Evolutionary conservation across 305 asterid genomes (phyloP).

Genomic region (Fraxinus nigra): DNA sequence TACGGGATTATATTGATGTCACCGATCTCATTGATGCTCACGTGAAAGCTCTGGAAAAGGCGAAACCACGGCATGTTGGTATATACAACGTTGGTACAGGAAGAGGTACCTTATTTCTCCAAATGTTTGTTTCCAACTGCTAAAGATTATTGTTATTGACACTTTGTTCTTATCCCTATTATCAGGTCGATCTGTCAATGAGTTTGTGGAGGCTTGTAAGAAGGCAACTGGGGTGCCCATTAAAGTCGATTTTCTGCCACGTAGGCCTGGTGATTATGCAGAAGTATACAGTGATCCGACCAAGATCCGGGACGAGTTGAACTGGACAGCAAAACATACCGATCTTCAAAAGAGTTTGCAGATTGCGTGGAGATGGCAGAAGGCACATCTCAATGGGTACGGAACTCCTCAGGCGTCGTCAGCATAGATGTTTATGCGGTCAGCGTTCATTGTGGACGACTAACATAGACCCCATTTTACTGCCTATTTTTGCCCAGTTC

Average conservation of each 20-base stretch:
- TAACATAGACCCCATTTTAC: constrained; percentile 31
- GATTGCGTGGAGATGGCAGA: constrained; percentile 95
- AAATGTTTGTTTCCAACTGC: background rate
- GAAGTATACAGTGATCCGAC: constrained; percentile 85
- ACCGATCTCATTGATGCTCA: constrained; percentile 59
- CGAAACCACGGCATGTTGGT: constrained; percentile 38
- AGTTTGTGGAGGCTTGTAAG: constrained; percentile 91
- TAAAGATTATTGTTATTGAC: constrained; percentile 7
- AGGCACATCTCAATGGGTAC: constrained; percentile 71
- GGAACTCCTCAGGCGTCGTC: constrained; percentile 41
- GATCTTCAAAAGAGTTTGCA: constrained; percentile 67
- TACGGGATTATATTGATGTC: constrained; percentile 53
- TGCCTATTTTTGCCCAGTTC: constrained; percentile 17
- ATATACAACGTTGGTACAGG: constrained; percentile 54
- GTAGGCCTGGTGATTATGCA: constrained; percentile 91
- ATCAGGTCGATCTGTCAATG: constrained; percentile 88
- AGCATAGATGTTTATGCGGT: constrained; percentile 28
- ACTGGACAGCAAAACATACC: constrained; percentile 77
- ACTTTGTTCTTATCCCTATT: background rate
- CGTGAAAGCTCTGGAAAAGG: constrained; percentile 52
- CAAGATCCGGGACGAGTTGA: constrained; percentile 62
- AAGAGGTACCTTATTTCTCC: constrained; percentile 12
- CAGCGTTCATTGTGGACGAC: constrained; percentile 31
- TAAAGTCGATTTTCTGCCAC: constrained; percentile 75
- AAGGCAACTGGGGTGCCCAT: constrained; percentile 74